Evolutionary conservation across 1,284 basidiomycete species (phyloP), one percentile per base, ranked within the genome.

Genomic region (Sporisorium exsertum): DNA sequence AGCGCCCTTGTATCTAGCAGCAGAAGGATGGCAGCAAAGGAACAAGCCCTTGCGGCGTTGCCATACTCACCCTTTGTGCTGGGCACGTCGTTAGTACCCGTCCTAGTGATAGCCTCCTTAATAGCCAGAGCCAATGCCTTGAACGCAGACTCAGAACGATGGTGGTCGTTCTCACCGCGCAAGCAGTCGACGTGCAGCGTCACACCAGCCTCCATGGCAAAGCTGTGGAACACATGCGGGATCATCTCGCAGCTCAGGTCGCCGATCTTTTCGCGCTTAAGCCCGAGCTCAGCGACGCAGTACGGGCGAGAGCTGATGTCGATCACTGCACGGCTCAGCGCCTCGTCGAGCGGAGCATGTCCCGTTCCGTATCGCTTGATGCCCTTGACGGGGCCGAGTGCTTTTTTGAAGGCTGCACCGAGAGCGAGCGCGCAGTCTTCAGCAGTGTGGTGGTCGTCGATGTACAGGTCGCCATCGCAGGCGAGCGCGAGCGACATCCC

Each of bases 371-470:
- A 99, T 65, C 97, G 90, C 83, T 91, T 91, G 84, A 99, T 99
- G 13, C 97, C 97, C 72, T 92, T 92, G 43, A 97, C 91, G 6
- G 97, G 94, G 33, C 97, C 96, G 37, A 99, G 88, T 18, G 97
- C 97, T 85, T 94, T 88, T 86, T 97, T 98, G 88, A 99, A 99
- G 18, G 94, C 96, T 26, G 92, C 91, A 15, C 95, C 95, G 12
- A 98, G 89, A 5, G 94, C 95, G 67, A 97, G 91, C 13, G 95
- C 94, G 85, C 91, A 93, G 87, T 97, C 95, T 89, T 97, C 86
- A 89, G 96, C 94, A 50, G 96, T 94, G 88, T 99, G 97, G 86
- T 99, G 97, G 87, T 99, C 97, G 87, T 99, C 97, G 72, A 99
- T 97, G 90, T 92, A 94, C 18, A 99, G 89, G 87, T 99, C 97